phyloP scores from a whole-genome alignment of 306 rosid species.

The Corylus americana region DNA sequence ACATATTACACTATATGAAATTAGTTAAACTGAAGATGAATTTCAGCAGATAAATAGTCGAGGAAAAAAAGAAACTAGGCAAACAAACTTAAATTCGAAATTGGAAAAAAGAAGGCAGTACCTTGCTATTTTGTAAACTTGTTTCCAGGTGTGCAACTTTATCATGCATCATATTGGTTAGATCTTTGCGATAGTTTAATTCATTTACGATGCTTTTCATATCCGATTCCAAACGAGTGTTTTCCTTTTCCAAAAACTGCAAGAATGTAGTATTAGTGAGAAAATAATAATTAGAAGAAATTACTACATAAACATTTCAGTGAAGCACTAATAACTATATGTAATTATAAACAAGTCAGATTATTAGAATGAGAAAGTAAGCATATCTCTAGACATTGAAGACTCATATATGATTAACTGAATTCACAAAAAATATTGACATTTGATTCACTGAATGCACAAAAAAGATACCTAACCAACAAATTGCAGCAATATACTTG shows the following conservation, averaged over 20 bases:
- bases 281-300: background rate
- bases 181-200: constrained; percentile 51
- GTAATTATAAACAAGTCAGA: background rate
- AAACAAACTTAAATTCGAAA: background rate
- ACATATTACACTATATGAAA: background rate
- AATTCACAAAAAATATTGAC: background rate
- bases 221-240: constrained; percentile 45
- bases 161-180: constrained; percentile 40
- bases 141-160: constrained; percentile 49
- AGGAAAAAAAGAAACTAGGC: background rate
- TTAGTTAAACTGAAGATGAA: background rate
- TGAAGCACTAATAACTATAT: background rate
- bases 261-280: constrained; percentile 15
- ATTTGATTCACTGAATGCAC: constrained; percentile 2
- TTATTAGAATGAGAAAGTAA: background rate
- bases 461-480: background rate
- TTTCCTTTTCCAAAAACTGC: constrained; percentile 58
- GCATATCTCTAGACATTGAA: background rate
- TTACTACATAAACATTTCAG: constrained; percentile 7
- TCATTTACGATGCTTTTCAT: constrained; percentile 38
- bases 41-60: background rate
- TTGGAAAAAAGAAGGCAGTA: constrained; percentile 26
- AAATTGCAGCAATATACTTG: background rate
- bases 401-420: constrained; percentile 8
- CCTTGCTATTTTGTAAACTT: constrained; percentile 50